These are phyloP conservation scores for Cladophialophora carrionii DNA, from an alignment of 2,329 filamentous ascomycete species.

Conservation along the genomic window DNA sequence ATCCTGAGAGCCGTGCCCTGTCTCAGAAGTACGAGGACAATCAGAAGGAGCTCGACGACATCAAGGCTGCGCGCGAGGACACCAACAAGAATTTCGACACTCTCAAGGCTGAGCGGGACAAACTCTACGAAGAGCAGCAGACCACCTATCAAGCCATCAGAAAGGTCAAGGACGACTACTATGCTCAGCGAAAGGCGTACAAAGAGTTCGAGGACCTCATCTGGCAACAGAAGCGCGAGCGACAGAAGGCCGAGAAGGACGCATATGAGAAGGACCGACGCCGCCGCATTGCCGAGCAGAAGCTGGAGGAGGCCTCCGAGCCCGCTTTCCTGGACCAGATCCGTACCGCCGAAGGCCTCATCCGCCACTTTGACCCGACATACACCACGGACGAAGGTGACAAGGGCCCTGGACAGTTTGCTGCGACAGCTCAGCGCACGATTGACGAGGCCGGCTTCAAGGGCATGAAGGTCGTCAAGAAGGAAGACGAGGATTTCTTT, in stretches of 20 bases:
- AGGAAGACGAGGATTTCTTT: constrained; percentile 89
- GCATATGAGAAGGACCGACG: constrained; percentile 54
- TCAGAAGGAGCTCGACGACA: constrained; percentile 81
- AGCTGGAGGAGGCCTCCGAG: constrained; percentile 59
- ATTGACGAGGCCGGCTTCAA: constrained; percentile 84
- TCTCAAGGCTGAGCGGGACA: constrained; percentile 82
- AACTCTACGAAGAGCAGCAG: constrained; percentile 82
- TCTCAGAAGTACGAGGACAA: constrained; percentile 84
- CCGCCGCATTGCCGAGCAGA: constrained; percentile 59
- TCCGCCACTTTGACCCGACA: constrained; percentile 87
- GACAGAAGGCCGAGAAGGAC: constrained; percentile 76
- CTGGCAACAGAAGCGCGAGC: constrained; percentile 74
- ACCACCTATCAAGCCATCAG: constrained; percentile 80
- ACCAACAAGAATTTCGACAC: constrained; percentile 84
- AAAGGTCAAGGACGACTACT: constrained; percentile 89
- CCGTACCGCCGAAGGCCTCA: constrained; percentile 79
- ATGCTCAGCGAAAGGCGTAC: constrained; percentile 77
- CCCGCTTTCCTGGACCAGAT: constrained; percentile 94
- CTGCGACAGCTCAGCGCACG: constrained; percentile 77
- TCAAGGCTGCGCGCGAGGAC: constrained; percentile 90
- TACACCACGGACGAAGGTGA: constrained; percentile 66
- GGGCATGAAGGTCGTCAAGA: constrained; percentile 79
- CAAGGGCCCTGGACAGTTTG: constrained; percentile 57
- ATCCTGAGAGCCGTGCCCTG: constrained; percentile 85
- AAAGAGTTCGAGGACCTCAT: constrained; percentile 82